These are phyloP conservation scores for Metrosideros polymorpha DNA, from an alignment of 441 rosid genomes.

Conservation along the genomic window DNA sequence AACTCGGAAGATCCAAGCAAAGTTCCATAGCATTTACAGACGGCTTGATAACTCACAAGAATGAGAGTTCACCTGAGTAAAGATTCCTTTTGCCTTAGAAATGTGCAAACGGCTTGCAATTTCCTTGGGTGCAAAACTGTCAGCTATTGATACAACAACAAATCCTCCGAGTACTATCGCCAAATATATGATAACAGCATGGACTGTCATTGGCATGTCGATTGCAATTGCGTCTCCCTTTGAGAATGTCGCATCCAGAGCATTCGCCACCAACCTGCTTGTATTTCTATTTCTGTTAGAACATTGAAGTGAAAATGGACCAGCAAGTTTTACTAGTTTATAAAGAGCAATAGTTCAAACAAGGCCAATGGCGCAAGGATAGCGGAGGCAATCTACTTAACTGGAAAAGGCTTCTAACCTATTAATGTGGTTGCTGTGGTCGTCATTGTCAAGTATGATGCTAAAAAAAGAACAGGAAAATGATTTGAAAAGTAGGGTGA, in stretches of 20 bases:
- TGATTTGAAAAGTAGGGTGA: not conserved
- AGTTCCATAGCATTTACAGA: not conserved
- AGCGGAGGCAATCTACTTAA: not conserved
- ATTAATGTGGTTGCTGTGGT: not conserved
- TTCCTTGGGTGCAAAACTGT: slow-evolving; percentile 82
- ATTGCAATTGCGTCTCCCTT: slow-evolving; percentile 85
- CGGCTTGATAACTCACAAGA: not conserved
- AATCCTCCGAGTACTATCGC: slow-evolving; percentile 70
- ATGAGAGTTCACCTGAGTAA: slow-evolving; percentile 56
- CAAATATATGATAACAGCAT: slow-evolving; percentile 68
- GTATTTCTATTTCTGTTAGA: not conserved
- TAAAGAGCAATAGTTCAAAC: not conserved
- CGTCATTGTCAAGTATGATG: not conserved
- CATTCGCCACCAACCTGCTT: slow-evolving; percentile 74
- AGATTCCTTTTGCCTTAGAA: slow-evolving; percentile 69
- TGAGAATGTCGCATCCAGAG: slow-evolving; percentile 40
- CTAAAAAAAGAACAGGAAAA: not conserved
- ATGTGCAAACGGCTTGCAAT: slow-evolving; percentile 68
- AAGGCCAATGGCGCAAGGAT: not conserved
- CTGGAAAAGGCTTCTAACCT: not conserved
- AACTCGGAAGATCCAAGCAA: not conserved
- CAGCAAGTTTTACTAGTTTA: not conserved
- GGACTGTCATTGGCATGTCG: slow-evolving; percentile 87
- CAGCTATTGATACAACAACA: slow-evolving; percentile 84
- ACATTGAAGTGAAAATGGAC: not conserved